phyloP scores from a whole-genome alignment of 345 rosid species.

The Murraya koenigii region DNA sequence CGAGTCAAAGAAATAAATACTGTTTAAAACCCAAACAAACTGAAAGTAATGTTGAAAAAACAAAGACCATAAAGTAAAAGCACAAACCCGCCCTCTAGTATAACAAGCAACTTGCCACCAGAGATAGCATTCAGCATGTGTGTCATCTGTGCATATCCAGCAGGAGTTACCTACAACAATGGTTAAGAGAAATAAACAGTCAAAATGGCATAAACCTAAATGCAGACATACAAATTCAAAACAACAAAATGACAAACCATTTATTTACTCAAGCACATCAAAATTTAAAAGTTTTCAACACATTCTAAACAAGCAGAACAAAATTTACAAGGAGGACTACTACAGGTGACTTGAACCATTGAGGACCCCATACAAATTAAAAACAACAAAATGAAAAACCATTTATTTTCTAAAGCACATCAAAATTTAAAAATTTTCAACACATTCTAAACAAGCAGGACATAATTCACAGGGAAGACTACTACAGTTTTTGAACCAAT shows the following conservation, averaged over 20 bases:
- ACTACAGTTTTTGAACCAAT: not conserved
- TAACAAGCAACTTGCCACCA: constrained; percentile 83
- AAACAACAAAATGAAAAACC: not conserved
- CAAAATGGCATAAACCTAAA: not conserved
- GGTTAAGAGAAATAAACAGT: not conserved
- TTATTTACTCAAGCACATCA: not conserved
- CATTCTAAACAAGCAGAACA: not conserved
- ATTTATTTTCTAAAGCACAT: not conserved
- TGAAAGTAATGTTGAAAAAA: not conserved
- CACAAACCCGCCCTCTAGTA: constrained; percentile 96
- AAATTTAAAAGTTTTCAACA: constrained; percentile 1
- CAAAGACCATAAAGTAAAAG: constrained; percentile 10
- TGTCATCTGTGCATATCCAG: constrained; percentile 88
- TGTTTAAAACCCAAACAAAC: not conserved
- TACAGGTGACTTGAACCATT: constrained; percentile 1
- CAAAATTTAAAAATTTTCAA: not conserved
- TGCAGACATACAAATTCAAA: not conserved
- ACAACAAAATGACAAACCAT: not conserved
- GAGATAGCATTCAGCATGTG: constrained; percentile 60
- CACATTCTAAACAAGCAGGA: not conserved
- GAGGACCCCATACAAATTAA: not conserved
- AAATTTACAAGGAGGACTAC: not conserved
- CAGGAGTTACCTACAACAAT: constrained; percentile 67
- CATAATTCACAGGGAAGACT: not conserved
- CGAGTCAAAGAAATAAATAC: not conserved